Percentiles rank a stretch among this genome's conserved stretches.
phyloP scores from a whole-genome alignment of 1,139 yeast species.

The Protomyces gravidus region DNA sequence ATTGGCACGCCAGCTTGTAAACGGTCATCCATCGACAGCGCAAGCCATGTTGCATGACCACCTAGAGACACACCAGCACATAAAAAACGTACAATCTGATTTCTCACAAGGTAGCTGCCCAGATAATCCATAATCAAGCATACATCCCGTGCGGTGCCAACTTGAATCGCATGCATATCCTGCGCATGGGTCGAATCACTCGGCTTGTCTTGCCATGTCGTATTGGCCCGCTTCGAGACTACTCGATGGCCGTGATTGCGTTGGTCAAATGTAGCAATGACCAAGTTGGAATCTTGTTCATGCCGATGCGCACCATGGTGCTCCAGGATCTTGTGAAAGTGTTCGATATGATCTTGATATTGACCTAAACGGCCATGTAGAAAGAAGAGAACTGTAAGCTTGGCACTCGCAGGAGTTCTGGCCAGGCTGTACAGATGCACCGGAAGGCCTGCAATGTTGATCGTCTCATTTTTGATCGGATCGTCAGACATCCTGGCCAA shows the following conservation, averaged over 20 bases:
- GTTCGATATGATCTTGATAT: constrained; percentile 13
- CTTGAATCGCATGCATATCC: constrained; percentile 49
- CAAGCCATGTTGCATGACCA: constrained; percentile 51
- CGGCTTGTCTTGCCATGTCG: constrained; percentile 25
- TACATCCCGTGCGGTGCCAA: constrained; percentile 52
- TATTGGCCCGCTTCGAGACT: constrained; percentile 5
- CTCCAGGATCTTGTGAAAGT: constrained; percentile 6
- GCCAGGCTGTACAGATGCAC: constrained; percentile 37
- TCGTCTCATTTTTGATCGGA: neutral
- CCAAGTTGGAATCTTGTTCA: constrained; percentile 36
- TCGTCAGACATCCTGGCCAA: neutral
- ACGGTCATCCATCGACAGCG: constrained; percentile 33
- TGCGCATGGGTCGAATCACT: constrained; percentile 50
- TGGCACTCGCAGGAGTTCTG: constrained; percentile 13
- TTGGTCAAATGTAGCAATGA: constrained; percentile 53
- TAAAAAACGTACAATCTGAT: constrained; percentile 38
- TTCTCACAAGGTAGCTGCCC: constrained; percentile 44
- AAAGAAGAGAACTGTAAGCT: constrained; percentile 27
- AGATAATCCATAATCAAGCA: constrained; percentile 49
- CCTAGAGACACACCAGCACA: constrained; percentile 59
- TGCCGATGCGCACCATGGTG: constrained; percentile 5
- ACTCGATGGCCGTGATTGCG: constrained; percentile 37
- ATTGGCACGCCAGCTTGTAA: constrained; percentile 32
- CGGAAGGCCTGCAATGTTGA: constrained; percentile 36
- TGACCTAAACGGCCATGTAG: constrained; percentile 28